Percentiles rank a stretch among this genome's conserved stretches.
Conservation (phyloP, 177 flowering plant species). For the Vitis hybrid region DNA sequence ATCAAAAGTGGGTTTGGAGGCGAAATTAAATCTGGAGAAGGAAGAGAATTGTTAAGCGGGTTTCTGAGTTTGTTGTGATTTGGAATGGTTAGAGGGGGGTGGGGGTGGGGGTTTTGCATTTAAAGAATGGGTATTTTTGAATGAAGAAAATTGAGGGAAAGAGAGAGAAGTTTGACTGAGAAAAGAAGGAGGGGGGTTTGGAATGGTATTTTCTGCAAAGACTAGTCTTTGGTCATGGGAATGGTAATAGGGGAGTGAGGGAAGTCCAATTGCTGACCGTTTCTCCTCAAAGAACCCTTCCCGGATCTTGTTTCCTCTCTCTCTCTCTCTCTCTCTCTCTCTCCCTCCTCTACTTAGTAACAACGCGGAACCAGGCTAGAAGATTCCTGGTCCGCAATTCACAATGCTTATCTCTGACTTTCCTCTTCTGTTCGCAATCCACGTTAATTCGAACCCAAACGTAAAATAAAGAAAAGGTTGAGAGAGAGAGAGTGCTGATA, state of each 20-base stretch:
- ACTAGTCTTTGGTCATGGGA: constrained; percentile 40
- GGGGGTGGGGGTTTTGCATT: not conserved
- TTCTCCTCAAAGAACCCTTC: constrained; percentile 7
- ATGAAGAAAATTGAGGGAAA: constrained; percentile 4
- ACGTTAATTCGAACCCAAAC: too few relatives aligned
- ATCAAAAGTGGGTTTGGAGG: not conserved
- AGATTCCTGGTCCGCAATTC: too few relatives aligned
- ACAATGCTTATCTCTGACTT: too few relatives aligned
- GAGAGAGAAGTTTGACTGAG: constrained; percentile 21
- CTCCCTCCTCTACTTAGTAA: too few relatives aligned
- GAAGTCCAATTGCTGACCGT: constrained; percentile 34
- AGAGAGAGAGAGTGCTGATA: not conserved
- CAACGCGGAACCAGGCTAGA: too few relatives aligned
- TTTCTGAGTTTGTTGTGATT: not conserved
- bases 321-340: not conserved
- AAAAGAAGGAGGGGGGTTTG: not conserved
- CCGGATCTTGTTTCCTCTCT: not conserved
- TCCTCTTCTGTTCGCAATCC: too few relatives aligned
- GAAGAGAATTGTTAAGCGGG: not conserved
- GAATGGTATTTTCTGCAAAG: constrained; percentile 17
- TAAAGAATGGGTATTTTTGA: constrained; percentile 1
- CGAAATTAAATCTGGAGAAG: not conserved
- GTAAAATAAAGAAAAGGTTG: not conserved
- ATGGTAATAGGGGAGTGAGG: constrained; percentile 1
- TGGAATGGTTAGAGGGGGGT: constrained; percentile 5